A percentile compares a stretch with the other conserved stretches of the same genome.
phyloP scores from a whole-genome alignment of 2,329 filamentous ascomycete genomes.

The Fusarium citri region DNA sequence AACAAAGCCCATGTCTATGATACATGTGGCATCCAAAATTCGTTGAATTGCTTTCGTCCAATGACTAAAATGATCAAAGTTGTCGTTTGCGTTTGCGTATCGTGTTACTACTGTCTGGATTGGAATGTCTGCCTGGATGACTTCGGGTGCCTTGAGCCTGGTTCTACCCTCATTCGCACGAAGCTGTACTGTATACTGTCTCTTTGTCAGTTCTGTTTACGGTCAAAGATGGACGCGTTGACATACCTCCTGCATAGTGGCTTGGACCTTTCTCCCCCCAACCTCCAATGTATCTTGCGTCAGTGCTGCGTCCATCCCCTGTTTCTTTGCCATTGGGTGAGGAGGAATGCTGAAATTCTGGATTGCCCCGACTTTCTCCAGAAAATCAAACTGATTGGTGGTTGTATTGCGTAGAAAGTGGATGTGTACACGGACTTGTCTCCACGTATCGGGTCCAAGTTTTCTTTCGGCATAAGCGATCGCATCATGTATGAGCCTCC shows the following conservation, averaged over 20 bases:
- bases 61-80: too few species aligned
- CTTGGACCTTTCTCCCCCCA: background rate
- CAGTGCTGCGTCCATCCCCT: rapidly evolving
- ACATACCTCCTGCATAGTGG: background rate
- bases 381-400: background rate
- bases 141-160: too few species aligned
- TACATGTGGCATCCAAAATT: background rate
- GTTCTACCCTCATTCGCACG: too few species aligned
- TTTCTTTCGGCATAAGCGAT: background rate
- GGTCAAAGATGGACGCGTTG: rapidly evolving
- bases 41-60: rapidly evolving
- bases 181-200: background rate
- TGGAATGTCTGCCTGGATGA: background rate
- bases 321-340: rapidly evolving
- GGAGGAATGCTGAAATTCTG: background rate
- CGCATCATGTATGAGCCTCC: background rate
- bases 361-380: background rate
- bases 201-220: background rate
- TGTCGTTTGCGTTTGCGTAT: rapidly evolving
- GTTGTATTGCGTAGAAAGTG: rapidly evolving
- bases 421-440: background rate
- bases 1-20: background rate
- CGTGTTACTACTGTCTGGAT: background rate
- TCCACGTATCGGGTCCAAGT: background rate
- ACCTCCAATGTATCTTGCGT: background rate